Conservation (phyloP, 2,329 filamentous ascomycete species). For the Penicillium occitanis region DNA sequence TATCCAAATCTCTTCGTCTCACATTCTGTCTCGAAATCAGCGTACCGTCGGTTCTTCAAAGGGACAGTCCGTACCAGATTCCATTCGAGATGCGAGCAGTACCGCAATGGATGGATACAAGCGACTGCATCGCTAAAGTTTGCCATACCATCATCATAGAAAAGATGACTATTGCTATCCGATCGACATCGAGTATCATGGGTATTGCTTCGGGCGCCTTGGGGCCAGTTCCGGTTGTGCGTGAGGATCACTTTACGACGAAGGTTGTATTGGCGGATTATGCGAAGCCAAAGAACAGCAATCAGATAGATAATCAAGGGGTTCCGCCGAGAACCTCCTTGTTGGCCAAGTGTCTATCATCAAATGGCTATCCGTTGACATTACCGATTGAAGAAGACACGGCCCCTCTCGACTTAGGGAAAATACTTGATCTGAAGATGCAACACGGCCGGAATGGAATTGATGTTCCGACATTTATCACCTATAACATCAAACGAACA, state of each 20-base stretch:
- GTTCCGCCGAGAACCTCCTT: too few relatives aligned
- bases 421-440: background rate
- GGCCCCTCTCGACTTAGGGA: background rate
- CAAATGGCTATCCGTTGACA: background rate
- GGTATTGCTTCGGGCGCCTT: background rate
- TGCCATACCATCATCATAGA: background rate
- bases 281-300: background rate
- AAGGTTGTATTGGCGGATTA: background rate
- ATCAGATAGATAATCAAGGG: background rate
- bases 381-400: background rate
- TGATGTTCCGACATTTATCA: background rate
- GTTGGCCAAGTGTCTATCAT: background rate
- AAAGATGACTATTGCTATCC: background rate
- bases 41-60: background rate
- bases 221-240: background rate
- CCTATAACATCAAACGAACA: background rate
- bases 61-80: background rate
- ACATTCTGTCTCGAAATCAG: background rate
- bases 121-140: background rate
- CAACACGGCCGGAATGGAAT: background rate
- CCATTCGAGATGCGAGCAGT: background rate
- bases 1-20: background rate
- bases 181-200: background rate
- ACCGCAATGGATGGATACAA: background rate
- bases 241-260: background rate